Conservation (phyloP, 805 yeast species). For the Pichia occidentalis region DNA sequence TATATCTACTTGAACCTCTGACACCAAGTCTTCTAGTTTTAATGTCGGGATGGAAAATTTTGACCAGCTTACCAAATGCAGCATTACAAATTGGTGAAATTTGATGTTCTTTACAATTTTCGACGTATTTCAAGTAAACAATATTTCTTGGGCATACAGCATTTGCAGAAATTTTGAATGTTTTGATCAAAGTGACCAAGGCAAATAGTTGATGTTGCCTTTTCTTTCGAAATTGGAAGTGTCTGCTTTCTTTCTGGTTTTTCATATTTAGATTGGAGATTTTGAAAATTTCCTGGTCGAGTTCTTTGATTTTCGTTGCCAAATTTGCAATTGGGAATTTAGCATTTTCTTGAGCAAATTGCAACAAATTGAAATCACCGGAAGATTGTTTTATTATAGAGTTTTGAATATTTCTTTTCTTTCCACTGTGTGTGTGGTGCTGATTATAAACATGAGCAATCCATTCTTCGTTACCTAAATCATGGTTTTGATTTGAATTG, state of each 20-base stretch:
- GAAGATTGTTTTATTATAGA: too few relatives aligned
- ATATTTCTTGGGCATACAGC: conserved; percentile 59
- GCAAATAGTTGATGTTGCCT: conserved; percentile 73
- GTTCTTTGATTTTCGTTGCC: conserved; percentile 2
- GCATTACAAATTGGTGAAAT: conserved; percentile 64
- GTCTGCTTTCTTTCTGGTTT: conserved; percentile 16
- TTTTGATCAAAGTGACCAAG: conserved; percentile 68
- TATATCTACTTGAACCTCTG: conserved; percentile 78
- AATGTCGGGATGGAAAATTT: conserved; percentile 56
- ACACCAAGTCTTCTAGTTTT: conserved; percentile 76
- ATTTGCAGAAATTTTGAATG: conserved; percentile 44
- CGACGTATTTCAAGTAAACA: conserved; percentile 61
- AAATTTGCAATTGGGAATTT: conserved; percentile 1
- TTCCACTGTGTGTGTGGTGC: conserved; percentile 4
- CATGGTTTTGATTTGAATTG: too few relatives aligned
- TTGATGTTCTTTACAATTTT: conserved; percentile 47
- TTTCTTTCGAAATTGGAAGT: conserved; percentile 32
- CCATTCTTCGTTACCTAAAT: conserved; percentile 5
- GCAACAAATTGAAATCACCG: conserved; percentile 3
- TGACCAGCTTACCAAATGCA: conserved; percentile 68
- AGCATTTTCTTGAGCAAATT: conserved; percentile 1
- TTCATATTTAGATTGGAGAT: background rate
- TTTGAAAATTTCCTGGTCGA: conserved; percentile 1
- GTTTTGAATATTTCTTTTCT: too few relatives aligned
- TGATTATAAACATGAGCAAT: background rate